Conservation (phyloP, 2,329 filamentous ascomycete species). For the Diaporthe ampelina region DNA sequence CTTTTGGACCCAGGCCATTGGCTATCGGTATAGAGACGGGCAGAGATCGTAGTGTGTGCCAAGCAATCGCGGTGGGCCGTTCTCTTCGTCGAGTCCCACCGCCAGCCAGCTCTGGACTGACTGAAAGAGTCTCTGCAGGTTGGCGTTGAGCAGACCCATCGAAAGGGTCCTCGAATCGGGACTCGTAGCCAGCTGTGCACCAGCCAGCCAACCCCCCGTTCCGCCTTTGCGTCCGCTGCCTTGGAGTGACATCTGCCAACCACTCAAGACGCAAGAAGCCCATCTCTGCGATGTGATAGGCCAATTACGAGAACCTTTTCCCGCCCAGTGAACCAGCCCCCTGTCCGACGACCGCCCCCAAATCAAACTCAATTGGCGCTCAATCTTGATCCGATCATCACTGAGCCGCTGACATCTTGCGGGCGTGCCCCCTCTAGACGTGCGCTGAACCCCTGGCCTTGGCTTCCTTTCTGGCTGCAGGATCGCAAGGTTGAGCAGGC, state of each 20-base stretch:
- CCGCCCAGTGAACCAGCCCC: not conserved
- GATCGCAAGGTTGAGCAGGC: not conserved
- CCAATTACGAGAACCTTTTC: not conserved
- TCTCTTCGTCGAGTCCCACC: not conserved
- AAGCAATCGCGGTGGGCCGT: slow-evolving; percentile 10
- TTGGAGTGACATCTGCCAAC: slow-evolving; percentile 11
- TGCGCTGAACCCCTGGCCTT: not conserved
- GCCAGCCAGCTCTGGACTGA: slow-evolving; percentile 10
- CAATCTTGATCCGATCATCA: not conserved
- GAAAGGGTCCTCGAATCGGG: slow-evolving; percentile 10
- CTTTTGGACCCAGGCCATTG: not conserved
- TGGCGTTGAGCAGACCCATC: not conserved
- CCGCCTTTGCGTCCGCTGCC: slow-evolving; percentile 17
- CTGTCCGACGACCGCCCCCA: slow-evolving; percentile 17
- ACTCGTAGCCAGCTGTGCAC: slow-evolving; percentile 1
- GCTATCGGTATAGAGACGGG: not conserved
- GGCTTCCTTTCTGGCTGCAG: not conserved
- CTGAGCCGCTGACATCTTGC: not conserved
- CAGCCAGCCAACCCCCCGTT: slow-evolving; percentile 8
- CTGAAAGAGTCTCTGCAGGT: not conserved
- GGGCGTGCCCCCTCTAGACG: no score
- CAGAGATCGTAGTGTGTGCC: slow-evolving; percentile 2
- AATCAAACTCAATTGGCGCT: slow-evolving; percentile 14
- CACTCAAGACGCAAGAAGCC: slow-evolving; percentile 20
- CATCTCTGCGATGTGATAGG: slow-evolving; percentile 19